Evolutionary conservation across 441 rosid genomes (phyloP), one percentile per base, ranked within the genome.

Genomic region (Syzygium syzygioides): DNA sequence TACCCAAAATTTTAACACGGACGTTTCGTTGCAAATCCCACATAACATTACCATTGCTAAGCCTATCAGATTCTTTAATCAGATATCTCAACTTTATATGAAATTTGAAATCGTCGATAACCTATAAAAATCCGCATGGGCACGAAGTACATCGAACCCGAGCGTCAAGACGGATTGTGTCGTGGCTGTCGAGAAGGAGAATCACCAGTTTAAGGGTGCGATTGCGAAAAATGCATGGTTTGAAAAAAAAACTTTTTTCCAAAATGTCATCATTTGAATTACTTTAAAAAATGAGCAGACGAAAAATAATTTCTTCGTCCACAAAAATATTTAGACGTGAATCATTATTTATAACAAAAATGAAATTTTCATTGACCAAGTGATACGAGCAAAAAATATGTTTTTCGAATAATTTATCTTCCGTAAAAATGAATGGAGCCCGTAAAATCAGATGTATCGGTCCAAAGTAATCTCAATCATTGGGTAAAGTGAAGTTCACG

Each of bases 281-380:
- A 0, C 23, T 55, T 55, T 19, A 55, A 55, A 55, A 55, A 55
- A 55, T 15, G 20, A 18, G 7, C 4, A 9, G 7, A 55, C 6
- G 8, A 55, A 55, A 30, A 18, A 17, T 4, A 2, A 1, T 64
- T 64, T 0, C 0, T 8, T 66, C 4, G 34, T 32, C 0, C 3
- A 1, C 3, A 0, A 17, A 18, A 18, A 18, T 68, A 32, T 18
- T 18, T 68, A 34, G 0, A 34, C 1, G 9, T 0, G 19, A 9
- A 4, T 32, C 9, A 0, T 9, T 17, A 6, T 1, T 2, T 2
- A 30, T 30, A 4, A 30, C 32, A 3, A 18, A 8, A 32, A 17
- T 0, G 0, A 60, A 45, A 2, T 55, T 55, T 54, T 55, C 17
- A 55, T 55, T 17, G 15, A 53, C 15, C 48, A 45, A 45, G 48